Conservation (phyloP, 148 eudicot genomes). For the Rhododendron simsii region DNA sequence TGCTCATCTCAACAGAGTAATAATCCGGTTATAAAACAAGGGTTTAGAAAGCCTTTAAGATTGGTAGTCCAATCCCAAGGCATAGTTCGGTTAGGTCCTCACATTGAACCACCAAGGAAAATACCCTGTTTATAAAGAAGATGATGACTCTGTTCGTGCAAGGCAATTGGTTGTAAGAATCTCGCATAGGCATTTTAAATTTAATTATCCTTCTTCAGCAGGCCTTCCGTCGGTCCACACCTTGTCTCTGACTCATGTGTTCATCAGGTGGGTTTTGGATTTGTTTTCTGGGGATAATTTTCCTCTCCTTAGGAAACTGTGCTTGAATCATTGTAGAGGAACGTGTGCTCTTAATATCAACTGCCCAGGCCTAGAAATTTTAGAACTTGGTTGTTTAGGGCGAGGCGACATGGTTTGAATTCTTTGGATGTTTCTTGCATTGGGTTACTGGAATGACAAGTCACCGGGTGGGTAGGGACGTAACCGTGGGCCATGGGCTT, state of each 20-base stretch:
- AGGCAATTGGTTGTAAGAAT: too few relatives aligned
- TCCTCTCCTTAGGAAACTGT: slow-evolving; percentile 15
- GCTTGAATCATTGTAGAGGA: slow-evolving; percentile 19
- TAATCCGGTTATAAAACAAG: too few relatives aligned
- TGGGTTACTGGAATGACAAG: slow-evolving; percentile 19
- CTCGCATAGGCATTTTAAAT: too few relatives aligned
- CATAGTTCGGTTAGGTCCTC: slow-evolving; percentile 16
- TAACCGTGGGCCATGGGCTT: too few relatives aligned
- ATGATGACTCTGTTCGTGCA: too few relatives aligned
- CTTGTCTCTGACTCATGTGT: neutral
- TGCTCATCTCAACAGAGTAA: too few relatives aligned
- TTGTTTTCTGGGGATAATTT: neutral
- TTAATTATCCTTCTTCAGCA: neutral
- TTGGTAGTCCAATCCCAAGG: too few relatives aligned
- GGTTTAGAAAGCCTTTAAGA: too few relatives aligned
- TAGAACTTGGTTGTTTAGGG: slow-evolving; percentile 30
- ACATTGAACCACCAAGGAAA: slow-evolving; percentile 16
- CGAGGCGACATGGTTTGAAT: slow-evolving; percentile 15
- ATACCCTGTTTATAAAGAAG: too few relatives aligned
- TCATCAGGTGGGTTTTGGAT: slow-evolving; percentile 33
- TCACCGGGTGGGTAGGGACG: neutral
- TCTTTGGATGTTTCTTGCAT: neutral
- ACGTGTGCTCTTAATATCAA: slow-evolving; percentile 22
- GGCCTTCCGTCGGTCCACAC: neutral
- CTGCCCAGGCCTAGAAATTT: slow-evolving; percentile 28